phyloP scores from a whole-genome alignment of 345 rosid species.

The Corymbia maculata region DNA sequence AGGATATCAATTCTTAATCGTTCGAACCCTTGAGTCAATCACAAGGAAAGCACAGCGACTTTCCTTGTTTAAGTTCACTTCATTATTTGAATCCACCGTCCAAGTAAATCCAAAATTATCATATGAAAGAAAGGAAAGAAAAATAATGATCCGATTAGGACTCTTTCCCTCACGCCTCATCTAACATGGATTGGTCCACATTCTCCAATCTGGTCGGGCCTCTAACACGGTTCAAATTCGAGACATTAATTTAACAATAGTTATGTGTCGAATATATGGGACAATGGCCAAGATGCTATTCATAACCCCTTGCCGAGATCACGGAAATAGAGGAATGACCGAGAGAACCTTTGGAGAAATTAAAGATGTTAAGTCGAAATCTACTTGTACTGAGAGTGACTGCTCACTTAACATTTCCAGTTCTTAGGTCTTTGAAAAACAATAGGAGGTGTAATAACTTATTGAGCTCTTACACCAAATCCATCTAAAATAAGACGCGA shows the following conservation, averaged over 20 bases:
- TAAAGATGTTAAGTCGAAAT: not conserved
- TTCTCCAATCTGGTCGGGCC: fast-evolving
- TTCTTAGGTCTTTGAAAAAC: not conserved
- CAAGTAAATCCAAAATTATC: not conserved
- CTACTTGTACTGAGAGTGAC: not conserved
- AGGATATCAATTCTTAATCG: too few relatives aligned
- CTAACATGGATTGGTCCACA: too few relatives aligned
- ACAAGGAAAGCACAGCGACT: too few relatives aligned
- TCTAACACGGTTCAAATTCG: too few relatives aligned
- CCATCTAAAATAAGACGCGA: not conserved
- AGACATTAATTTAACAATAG: too few relatives aligned
- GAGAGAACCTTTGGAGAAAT: not conserved
- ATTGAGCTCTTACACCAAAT: not conserved
- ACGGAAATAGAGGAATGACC: not conserved
- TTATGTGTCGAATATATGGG: not conserved
- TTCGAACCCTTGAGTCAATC: too few relatives aligned
- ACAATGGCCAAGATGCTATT: not conserved
- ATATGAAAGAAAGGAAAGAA: not conserved
- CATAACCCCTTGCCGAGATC: not conserved
- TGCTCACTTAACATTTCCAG: not conserved
- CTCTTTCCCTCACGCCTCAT: not conserved
- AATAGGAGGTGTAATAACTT: not conserved
- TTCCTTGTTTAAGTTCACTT: too few relatives aligned
- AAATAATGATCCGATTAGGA: fast-evolving
- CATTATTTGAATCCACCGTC: not conserved